phyloP scores from a whole-genome alignment of 768 basidiomycete genomes.

The Amylocystis lapponica region DNA sequence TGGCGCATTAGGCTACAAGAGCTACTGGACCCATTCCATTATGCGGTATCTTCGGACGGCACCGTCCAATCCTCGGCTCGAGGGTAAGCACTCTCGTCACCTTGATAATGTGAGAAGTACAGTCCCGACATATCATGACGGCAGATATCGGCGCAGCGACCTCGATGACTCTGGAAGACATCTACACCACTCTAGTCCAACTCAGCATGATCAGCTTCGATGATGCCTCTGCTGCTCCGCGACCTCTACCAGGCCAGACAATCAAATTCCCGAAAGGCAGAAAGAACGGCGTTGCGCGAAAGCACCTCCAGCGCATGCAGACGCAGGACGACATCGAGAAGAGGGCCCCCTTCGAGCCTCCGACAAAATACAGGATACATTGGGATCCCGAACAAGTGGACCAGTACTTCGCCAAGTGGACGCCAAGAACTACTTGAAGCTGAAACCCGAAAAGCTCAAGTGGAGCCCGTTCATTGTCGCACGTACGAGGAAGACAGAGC shows the following conservation, averaged over 20 bases:
- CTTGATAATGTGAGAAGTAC: constrained; percentile 6
- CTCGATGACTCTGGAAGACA: constrained; percentile 88
- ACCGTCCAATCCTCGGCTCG: constrained; percentile 56
- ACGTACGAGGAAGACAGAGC: constrained; percentile 30
- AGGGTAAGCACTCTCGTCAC: constrained; percentile 48
- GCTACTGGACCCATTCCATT: constrained; percentile 88
- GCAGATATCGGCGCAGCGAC: constrained; percentile 81
- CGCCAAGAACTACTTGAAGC: constrained; percentile 67
- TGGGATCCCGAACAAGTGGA: constrained; percentile 68
- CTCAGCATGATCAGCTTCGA: constrained; percentile 68
- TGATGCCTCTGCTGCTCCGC: constrained; percentile 42
- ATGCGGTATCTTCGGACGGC: constrained; percentile 71
- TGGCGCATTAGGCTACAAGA: constrained; percentile 90
- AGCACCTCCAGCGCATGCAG: constrained; percentile 48
- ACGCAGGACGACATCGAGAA: constrained; percentile 45
- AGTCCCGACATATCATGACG: constrained; percentile 10
- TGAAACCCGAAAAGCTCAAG: constrained; percentile 81
- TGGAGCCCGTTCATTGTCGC: constrained; percentile 91
- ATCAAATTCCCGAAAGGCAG: constrained; percentile 70
- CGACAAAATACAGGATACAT: constrained; percentile 64
- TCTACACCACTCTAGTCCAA: constrained; percentile 65
- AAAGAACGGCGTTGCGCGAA: constrained; percentile 57
- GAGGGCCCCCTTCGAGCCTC: constrained; percentile 54
- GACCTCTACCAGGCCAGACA: constrained; percentile 71
- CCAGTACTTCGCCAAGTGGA: constrained; percentile 63